Conservation (phyloP, 2,329 filamentous ascomycete species). For the Furcasterigmium furcatum region DNA sequence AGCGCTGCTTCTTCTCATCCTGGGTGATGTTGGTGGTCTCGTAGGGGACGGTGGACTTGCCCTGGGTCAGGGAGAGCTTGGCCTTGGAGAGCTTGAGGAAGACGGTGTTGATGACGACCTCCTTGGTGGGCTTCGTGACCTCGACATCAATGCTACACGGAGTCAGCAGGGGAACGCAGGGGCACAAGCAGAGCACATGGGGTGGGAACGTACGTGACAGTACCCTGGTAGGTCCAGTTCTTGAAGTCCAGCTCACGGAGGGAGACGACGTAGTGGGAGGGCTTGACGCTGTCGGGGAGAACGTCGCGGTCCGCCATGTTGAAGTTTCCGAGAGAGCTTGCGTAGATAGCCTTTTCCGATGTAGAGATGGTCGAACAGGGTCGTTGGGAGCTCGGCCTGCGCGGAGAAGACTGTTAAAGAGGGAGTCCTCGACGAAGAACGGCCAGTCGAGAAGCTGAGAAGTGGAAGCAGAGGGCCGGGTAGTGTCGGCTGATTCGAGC, state of each 20-base stretch:
- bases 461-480: too few relatives aligned
- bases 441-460: too few relatives aligned
- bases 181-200: neutral
- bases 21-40: slow-evolving; percentile 70
- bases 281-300: slow-evolving; percentile 67
- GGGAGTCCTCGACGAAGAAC: neutral
- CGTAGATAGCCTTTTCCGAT: slow-evolving; percentile 16
- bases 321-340: slow-evolving; percentile 13
- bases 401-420: neutral
- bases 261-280: slow-evolving; percentile 80
- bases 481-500: too few relatives aligned
- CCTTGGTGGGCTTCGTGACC: slow-evolving; percentile 67
- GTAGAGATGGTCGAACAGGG: slow-evolving; percentile 19
- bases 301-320: slow-evolving; percentile 59
- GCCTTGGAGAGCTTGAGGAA: slow-evolving; percentile 72
- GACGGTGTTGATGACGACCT: slow-evolving; percentile 81
- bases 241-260: slow-evolving; percentile 78
- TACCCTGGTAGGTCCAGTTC: slow-evolving; percentile 76
- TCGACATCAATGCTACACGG: slow-evolving; percentile 65
- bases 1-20: slow-evolving; percentile 80
- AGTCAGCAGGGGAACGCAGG: slow-evolving; percentile 1
- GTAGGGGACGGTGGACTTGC: slow-evolving; percentile 52
- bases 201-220: slow-evolving; percentile 50
- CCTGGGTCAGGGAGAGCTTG: slow-evolving; percentile 57
- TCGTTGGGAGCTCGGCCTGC: neutral